Percentiles rank a stretch among this genome's conserved stretches.
These are phyloP conservation scores for Tolypocladium endophyticum DNA, from an alignment of 2,329 filamentous ascomycete genomes.

Conservation along the genomic window DNA sequence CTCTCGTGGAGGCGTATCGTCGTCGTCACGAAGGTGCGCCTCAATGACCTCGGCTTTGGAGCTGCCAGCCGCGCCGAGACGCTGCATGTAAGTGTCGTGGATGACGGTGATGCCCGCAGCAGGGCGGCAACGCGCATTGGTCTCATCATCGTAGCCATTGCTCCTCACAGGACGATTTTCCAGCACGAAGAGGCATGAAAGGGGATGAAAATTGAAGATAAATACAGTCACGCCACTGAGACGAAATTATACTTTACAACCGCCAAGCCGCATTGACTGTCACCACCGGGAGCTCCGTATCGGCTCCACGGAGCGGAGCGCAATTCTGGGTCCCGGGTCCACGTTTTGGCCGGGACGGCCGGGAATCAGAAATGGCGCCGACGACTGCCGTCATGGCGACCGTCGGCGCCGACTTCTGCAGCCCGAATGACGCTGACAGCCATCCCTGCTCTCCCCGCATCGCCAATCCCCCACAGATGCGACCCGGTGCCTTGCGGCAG, in stretches of 20 bases:
- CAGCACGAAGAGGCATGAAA: neutral
- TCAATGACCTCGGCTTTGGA: neutral
- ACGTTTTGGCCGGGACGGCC: neutral
- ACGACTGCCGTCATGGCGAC: neutral
- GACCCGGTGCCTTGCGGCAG: neutral
- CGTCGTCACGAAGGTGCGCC: slow-evolving; percentile 4
- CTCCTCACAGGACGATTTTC: neutral
- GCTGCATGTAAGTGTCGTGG: neutral
- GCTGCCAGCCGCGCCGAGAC: neutral
- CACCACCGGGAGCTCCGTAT: neutral
- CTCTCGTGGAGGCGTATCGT: slow-evolving; percentile 8
- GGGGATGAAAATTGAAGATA: neutral
- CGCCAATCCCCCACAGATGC: neutral
- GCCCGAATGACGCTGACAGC: neutral
- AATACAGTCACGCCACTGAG: neutral
- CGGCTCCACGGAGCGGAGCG: neutral
- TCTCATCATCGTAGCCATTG: slow-evolving; percentile 1
- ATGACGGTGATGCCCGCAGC: neutral
- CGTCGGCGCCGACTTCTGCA: neutral
- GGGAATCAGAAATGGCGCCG: neutral
- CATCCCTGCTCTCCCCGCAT: neutral
- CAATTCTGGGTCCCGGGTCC: neutral
- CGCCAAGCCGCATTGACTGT: neutral
- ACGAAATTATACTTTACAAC: neutral
- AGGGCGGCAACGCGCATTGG: neutral